Conservation (phyloP, 1,284 basidiomycete species). For the Malassezia slooffiae region DNA sequence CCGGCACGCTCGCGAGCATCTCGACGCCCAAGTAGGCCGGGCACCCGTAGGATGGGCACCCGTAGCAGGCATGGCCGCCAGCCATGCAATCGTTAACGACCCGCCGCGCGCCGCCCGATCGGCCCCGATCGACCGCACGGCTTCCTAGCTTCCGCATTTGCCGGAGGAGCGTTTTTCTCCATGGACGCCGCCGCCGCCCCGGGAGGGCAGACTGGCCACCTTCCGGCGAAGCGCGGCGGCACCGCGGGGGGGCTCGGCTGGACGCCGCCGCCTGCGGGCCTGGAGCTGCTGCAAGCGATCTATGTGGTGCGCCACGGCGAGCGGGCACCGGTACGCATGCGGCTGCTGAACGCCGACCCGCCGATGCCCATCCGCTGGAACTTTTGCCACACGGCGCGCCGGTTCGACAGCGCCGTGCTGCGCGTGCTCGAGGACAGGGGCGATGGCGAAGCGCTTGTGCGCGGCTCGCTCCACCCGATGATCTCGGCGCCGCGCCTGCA, state of each 20-base stretch:
- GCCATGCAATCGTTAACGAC: too few relatives aligned
- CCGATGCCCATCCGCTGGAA: constrained; percentile 38
- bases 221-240: constrained; percentile 16
- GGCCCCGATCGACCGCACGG: too few relatives aligned
- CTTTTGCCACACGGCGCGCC: constrained; percentile 32
- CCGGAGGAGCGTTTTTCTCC: too few relatives aligned
- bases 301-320: constrained; percentile 43
- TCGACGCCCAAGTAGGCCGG: constrained; percentile 15
- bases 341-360: constrained; percentile 24
- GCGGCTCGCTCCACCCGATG: constrained; percentile 3
- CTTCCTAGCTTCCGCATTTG: too few relatives aligned
- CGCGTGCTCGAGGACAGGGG: constrained; percentile 4
- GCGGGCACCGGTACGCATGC: constrained; percentile 36
- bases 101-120: too few relatives aligned
- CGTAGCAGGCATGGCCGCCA: neutral
- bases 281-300: constrained; percentile 35
- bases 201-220: too few relatives aligned
- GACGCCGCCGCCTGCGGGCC: constrained; percentile 23
- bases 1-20: constrained; percentile 33
- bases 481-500: constrained; percentile 9
- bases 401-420: constrained; percentile 31
- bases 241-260: constrained; percentile 23
- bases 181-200: too few relatives aligned
- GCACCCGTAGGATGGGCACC: neutral
- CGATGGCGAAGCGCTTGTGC: neutral